phyloP scores from a whole-genome alignment of 176 grass and related monocot species.

The Oryza officinalis region DNA sequence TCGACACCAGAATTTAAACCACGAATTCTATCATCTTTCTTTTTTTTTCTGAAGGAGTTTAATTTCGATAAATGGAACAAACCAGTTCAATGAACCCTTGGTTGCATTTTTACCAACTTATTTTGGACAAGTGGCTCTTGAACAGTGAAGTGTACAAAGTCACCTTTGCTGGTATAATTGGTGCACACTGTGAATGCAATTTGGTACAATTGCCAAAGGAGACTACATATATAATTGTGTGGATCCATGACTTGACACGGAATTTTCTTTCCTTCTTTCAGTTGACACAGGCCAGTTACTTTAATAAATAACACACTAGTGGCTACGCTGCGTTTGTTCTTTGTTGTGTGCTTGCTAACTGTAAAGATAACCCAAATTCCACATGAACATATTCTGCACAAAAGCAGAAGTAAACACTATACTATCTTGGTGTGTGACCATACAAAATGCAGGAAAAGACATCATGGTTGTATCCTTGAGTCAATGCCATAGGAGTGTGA shows the following conservation, averaged over 20 bases:
- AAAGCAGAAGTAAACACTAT: background rate
- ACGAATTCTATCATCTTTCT: background rate
- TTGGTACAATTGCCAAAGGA: background rate
- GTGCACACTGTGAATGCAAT: background rate
- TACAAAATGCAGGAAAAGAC: background rate
- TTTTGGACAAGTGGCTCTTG: background rate
- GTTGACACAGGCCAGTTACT: slow-evolving; percentile 11
- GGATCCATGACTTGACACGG: background rate
- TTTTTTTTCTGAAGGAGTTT: background rate
- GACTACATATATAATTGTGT: background rate
- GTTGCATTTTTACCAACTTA: background rate
- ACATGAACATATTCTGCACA: background rate
- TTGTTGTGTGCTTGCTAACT: slow-evolving; percentile 31
- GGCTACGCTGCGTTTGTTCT: background rate
- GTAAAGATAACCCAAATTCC: slow-evolving; percentile 2
- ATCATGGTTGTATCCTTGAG: background rate
- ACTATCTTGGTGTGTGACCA: background rate
- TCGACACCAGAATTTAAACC: too few species aligned
- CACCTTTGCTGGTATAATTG: background rate
- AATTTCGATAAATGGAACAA: background rate
- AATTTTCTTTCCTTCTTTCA: background rate
- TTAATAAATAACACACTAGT: background rate
- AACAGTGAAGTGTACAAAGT: background rate
- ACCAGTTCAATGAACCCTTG: background rate
- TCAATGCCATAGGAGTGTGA: background rate